Evolutionary conservation across 2,329 filamentous ascomycete genomes (phyloP).

Genomic region (Apiospora pterosperma): DNA sequence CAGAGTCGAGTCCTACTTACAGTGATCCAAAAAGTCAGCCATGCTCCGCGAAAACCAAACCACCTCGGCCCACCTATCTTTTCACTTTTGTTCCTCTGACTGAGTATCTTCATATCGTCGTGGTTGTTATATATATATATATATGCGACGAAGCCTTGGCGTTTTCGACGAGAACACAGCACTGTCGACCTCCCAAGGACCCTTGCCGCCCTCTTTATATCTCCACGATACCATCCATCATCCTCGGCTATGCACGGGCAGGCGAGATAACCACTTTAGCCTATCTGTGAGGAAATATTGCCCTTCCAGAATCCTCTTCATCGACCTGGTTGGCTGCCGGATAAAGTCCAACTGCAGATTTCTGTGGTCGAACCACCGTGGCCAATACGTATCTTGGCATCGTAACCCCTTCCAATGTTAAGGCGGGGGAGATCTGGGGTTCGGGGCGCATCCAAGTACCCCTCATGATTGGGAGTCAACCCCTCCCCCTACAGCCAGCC

Average conservation of each 20-base stretch:
- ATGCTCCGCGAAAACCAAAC: conserved; percentile 7
- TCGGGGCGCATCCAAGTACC: too few species aligned
- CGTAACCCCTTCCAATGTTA: not conserved
- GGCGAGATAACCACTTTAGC: not conserved
- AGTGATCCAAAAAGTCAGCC: conserved; percentile 27
- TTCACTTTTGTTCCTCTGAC: not conserved
- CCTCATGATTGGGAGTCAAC: too few species aligned
- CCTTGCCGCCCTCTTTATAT: too few species aligned
- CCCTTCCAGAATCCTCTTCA: not conserved
- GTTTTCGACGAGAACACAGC: too few species aligned
- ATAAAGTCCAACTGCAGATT: not conserved
- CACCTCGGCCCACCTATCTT: not conserved
- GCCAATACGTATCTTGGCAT: not conserved
- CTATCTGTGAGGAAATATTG: not conserved
- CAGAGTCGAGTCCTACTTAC: conserved; percentile 7
- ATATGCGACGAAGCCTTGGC: not conserved
- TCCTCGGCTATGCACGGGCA: not conserved
- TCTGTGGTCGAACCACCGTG: not conserved
- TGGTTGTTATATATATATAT: not conserved
- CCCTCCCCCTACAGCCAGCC: too few species aligned
- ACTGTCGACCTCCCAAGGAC: too few species aligned
- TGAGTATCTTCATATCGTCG: not conserved
- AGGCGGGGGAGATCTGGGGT: too few species aligned
- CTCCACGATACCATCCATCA: too few species aligned
- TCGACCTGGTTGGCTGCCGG: not conserved